These are phyloP conservation scores for Poa pratensis DNA, from an alignment of 176 grass and related monocot species.

Conservation along the genomic window DNA sequence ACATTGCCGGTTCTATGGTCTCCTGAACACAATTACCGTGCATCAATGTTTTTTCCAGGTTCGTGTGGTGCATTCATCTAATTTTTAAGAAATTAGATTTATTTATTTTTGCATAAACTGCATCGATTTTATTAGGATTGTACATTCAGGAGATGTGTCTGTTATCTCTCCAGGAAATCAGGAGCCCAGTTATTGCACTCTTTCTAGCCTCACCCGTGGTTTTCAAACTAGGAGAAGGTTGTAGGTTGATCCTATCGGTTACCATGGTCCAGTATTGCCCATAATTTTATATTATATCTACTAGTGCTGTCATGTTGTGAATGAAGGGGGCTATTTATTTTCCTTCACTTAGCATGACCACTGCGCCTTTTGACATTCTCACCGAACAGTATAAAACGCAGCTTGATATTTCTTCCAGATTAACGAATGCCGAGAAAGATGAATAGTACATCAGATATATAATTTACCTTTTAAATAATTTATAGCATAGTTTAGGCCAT, in stretches of 20 bases:
- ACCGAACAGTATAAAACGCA: neutral
- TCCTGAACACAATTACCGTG: neutral
- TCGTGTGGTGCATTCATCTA: conserved; percentile 1
- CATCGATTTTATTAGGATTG: neutral
- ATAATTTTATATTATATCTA: neutral
- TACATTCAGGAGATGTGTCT: neutral
- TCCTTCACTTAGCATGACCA: neutral
- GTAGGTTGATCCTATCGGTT: neutral
- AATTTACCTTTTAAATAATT: neutral
- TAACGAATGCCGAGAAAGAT: neutral
- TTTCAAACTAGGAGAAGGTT: neutral
- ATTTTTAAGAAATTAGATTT: neutral
- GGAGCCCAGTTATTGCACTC: neutral
- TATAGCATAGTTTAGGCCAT: neutral
- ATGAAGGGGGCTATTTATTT: neutral
- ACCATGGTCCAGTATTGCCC: neutral
- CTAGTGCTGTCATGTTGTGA: neutral
- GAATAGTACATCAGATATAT: neutral
- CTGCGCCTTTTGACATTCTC: neutral
- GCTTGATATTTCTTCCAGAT: conserved; percentile 2
- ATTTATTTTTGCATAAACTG: neutral
- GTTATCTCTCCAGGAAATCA: neutral
- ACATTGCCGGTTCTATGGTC: neutral
- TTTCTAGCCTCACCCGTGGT: neutral
- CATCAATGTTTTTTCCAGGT: neutral